These are phyloP conservation scores for Axilococcus clingmanii DNA, from an alignment of 139 green algal genomes.

Conservation along the genomic window DNA sequence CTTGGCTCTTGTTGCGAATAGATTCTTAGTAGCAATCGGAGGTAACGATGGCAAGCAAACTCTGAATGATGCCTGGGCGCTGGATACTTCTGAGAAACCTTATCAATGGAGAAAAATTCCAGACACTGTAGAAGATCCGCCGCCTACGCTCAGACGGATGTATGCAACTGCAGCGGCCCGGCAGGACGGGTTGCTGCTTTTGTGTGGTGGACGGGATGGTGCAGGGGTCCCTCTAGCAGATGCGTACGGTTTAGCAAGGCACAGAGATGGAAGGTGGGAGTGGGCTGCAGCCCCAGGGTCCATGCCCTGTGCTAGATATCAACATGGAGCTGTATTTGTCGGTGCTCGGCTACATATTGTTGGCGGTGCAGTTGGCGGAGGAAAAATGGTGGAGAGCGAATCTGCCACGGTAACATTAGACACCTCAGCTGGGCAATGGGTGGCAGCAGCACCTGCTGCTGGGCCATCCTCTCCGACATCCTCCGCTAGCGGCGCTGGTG, in stretches of 20 bases:
- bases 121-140: constrained; percentile 70
- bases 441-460: constrained; percentile 5
- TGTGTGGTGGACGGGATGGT: constrained; percentile 86
- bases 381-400: constrained; percentile 86
- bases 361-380: constrained; percentile 91
- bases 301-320: constrained; percentile 87
- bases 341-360: constrained; percentile 85
- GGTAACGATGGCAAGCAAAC: constrained; percentile 93
- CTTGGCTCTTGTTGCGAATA: constrained; percentile 90
- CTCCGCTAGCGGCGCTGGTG: too few relatives aligned
- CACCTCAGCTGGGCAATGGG: constrained; percentile 58
- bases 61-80: constrained; percentile 83
- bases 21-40: constrained; percentile 93
- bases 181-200: constrained; percentile 88
- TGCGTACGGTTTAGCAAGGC: constrained; percentile 91
- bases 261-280: constrained; percentile 96
- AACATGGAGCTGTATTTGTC: constrained; percentile 95
- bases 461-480: too few relatives aligned
- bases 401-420: constrained; percentile 78
- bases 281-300: constrained; percentile 91
- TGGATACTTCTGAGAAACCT: constrained; percentile 98
- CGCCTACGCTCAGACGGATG: constrained; percentile 80
- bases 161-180: constrained; percentile 89
- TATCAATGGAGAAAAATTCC: constrained; percentile 93
- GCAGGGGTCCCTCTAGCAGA: constrained; percentile 73